These are phyloP conservation scores for Sphenostylis stenocarpa DNA, from an alignment of 306 rosid species.

Conservation along the genomic window DNA sequence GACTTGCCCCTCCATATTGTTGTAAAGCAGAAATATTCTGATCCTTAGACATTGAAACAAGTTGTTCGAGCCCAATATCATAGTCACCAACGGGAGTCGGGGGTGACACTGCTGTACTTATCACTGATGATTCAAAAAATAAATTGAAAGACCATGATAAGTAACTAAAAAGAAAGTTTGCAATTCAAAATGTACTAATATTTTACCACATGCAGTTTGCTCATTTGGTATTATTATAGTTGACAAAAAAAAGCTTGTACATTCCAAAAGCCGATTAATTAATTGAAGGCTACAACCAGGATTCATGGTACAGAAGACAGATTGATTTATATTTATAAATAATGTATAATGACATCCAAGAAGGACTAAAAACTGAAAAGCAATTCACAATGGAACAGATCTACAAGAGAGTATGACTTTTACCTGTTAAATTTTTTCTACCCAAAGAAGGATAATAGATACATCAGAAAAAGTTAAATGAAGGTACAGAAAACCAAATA, in stretches of 20 bases:
- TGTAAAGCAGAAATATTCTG: slow-evolving; percentile 62
- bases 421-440: neutral
- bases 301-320: neutral
- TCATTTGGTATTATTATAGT: neutral
- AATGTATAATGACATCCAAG: neutral
- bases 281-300: slow-evolving; percentile 21
- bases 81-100: slow-evolving; percentile 55
- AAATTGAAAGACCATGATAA: slow-evolving; percentile 32
- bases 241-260: neutral
- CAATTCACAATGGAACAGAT: slow-evolving; percentile 19
- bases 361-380: neutral
- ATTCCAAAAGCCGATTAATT: neutral
- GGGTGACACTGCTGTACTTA: slow-evolving; percentile 48
- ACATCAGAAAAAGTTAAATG: neutral
- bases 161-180: slow-evolving; percentile 32
- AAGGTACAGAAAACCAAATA: neutral
- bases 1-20: slow-evolving; percentile 81
- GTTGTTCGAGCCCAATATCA: slow-evolving; percentile 65
- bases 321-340: neutral
- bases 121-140: slow-evolving; percentile 35
- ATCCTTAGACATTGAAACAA: slow-evolving; percentile 77
- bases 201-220: slow-evolving; percentile 14
- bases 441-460: neutral
- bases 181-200: slow-evolving; percentile 17
- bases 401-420: slow-evolving; percentile 3